Percentiles rank a stretch among this genome's conserved stretches.
phyloP scores from a whole-genome alignment of 1,284 basidiomycete species.

The Leccinum huronense region DNA sequence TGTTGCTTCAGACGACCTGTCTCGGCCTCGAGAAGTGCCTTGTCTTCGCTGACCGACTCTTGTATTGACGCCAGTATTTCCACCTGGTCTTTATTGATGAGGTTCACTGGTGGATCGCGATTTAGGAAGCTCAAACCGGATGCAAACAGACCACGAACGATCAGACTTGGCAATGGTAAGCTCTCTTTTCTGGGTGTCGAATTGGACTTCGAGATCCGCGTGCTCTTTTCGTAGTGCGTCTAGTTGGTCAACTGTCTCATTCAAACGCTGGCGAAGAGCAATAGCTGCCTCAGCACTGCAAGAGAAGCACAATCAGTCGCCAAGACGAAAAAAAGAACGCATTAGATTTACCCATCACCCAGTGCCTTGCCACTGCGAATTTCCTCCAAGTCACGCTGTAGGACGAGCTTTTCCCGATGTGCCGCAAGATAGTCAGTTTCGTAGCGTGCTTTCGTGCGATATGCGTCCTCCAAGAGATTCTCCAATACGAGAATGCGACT shows the following conservation, averaged over 20 bases:
- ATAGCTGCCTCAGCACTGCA: conserved; percentile 80
- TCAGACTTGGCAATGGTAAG: conserved; percentile 86
- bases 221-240: conserved; percentile 70
- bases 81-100: conserved; percentile 83
- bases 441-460: conserved; percentile 85
- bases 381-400: conserved; percentile 84
- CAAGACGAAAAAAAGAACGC: conserved; percentile 3
- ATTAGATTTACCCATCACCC: conserved; percentile 69
- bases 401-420: conserved; percentile 78
- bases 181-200: conserved; percentile 65
- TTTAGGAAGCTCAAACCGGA: conserved; percentile 3
- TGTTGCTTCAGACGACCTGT: conserved; percentile 64
- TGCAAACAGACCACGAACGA: conserved; percentile 48
- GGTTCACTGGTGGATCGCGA: conserved; percentile 52
- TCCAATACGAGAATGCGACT: conserved; percentile 81
- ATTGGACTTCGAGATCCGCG: conserved; percentile 70
- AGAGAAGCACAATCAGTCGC: conserved; percentile 11
- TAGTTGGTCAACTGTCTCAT: conserved; percentile 83
- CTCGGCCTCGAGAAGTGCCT: conserved; percentile 70
- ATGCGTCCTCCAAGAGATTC: conserved; percentile 88
- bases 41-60: conserved; percentile 88
- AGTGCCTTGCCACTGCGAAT: conserved; percentile 81
- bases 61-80: conserved; percentile 81
- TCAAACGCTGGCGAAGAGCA: conserved; percentile 82
- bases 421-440: conserved; percentile 86